Evolutionary conservation across 257 asterid genomes (phyloP), one percentile per base, ranked within the genome.

Genomic region (Salvia rosmarinus): DNA sequence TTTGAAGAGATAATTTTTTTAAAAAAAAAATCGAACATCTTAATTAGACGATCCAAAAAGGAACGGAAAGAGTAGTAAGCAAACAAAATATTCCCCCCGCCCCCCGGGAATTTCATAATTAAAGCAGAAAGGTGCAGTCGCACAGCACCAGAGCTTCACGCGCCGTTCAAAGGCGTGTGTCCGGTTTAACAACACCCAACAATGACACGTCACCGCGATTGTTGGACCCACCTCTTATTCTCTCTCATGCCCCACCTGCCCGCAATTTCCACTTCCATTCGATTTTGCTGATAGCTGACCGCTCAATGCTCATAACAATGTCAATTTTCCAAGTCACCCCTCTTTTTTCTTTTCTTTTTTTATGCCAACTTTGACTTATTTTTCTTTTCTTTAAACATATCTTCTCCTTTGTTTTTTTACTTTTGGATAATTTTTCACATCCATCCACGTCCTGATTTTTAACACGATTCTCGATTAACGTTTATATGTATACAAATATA

Each of bases 211-310:
- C 81, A 73, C 72, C 43, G 2, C 50, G 17, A 28, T 55, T 25
- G 70, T 72, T 76, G 79, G 77, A 54, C 79, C 81, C 81, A 6
- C 81, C 75, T 62, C 70, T 42, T 28, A 6, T 66, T 34, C 13
- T 67, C 75, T 66, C 25, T 54, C 70, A 25, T 64, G 68, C 64
- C 78, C 77, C 46, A 16, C 19, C 50, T 78, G 61, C 72, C 78
- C 65, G 6, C 8, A 5, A 28, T 78, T 57, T 42, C 72, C 58
- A 59, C 70, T 74, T 47, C 52, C 78, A 6, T 47, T 40, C 20
- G 9, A 12, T 16, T 23, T 37, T 51, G 25, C 20, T 62, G 42
- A 52, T 47, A 55, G 46, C 73, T 44, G 71, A 74, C 75, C 44
- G 55, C 60, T 34, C 39, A 4, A 34, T 4, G 6, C 7, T 37